A percentile compares a stretch with the other conserved stretches of the same genome.
phyloP scores from a whole-genome alignment of 2,329 filamentous ascomycete species.

The Curvularia eragrostidis region DNA sequence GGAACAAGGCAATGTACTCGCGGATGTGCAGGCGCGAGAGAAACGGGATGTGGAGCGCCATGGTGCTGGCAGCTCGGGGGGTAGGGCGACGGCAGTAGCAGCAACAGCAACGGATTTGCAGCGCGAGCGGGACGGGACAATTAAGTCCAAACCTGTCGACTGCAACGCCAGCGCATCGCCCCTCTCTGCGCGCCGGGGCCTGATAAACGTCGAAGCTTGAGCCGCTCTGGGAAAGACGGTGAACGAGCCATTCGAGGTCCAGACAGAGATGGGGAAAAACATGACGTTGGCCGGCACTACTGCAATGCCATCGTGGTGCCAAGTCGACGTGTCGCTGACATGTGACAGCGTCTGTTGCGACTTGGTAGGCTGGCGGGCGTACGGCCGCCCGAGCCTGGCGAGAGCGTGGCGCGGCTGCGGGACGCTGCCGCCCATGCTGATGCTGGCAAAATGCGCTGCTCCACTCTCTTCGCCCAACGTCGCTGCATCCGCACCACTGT shows the following conservation, averaged over 20 bases:
- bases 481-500: constrained; percentile 1
- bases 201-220: constrained; percentile 8
- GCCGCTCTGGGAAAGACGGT: constrained; percentile 6
- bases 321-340: constrained; percentile 18
- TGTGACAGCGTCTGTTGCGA: constrained; percentile 24
- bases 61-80: constrained; percentile 28
- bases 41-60: constrained; percentile 64
- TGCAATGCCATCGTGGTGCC: neutral
- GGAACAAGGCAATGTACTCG: constrained; percentile 87
- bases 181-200: constrained; percentile 14
- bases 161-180: constrained; percentile 14
- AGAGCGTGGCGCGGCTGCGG: constrained; percentile 9
- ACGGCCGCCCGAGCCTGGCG: no score
- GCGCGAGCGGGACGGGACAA: neutral
- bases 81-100: neutral
- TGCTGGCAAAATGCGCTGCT: neutral
- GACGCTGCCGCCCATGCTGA: no score
- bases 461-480: constrained; percentile 10
- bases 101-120: neutral
- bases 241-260: constrained; percentile 10
- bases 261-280: constrained; percentile 5
- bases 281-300: constrained; percentile 17
- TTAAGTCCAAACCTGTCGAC: constrained; percentile 5
- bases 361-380: neutral
- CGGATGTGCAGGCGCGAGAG: constrained; percentile 66